phyloP scores from a whole-genome alignment of 2,329 filamentous ascomycete species.

The Venturia pyrina region DNA sequence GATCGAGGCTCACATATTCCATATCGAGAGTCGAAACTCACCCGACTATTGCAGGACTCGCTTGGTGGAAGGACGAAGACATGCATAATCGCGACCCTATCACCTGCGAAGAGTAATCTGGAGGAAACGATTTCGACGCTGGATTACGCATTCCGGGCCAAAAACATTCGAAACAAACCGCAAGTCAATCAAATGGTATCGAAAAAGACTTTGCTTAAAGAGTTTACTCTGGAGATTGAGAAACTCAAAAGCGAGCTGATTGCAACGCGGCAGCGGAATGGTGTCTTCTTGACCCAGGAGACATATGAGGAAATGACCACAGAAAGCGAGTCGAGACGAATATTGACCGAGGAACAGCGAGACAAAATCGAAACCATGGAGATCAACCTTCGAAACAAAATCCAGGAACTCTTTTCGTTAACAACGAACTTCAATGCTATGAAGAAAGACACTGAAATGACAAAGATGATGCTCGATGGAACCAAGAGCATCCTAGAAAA shows the following conservation, averaged over 20 bases:
- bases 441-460: constrained; percentile 82
- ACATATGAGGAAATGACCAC: constrained; percentile 84
- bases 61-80: constrained; percentile 93
- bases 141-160: constrained; percentile 94
- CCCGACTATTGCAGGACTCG: constrained; percentile 88
- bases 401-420: constrained; percentile 80
- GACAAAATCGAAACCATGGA: constrained; percentile 92
- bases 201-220: constrained; percentile 82
- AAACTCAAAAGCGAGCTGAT: constrained; percentile 90
- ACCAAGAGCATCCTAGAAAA: constrained; percentile 76
- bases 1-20: constrained; percentile 87
- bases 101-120: constrained; percentile 85
- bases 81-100: constrained; percentile 95
- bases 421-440: constrained; percentile 79
- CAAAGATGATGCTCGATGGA: constrained; percentile 60
- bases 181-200: constrained; percentile 87
- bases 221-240: constrained; percentile 89
- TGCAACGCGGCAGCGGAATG: constrained; percentile 83
- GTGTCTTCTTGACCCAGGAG: constrained; percentile 85
- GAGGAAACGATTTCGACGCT: constrained; percentile 98
- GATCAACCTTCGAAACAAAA: constrained; percentile 79
- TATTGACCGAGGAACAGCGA: constrained; percentile 83
- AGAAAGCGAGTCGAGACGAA: constrained; percentile 83
- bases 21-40: constrained; percentile 90
- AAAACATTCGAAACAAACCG: constrained; percentile 97